Conservation (phyloP, 169 alveolate species). For the Cryptosporidium sp. region DNA sequence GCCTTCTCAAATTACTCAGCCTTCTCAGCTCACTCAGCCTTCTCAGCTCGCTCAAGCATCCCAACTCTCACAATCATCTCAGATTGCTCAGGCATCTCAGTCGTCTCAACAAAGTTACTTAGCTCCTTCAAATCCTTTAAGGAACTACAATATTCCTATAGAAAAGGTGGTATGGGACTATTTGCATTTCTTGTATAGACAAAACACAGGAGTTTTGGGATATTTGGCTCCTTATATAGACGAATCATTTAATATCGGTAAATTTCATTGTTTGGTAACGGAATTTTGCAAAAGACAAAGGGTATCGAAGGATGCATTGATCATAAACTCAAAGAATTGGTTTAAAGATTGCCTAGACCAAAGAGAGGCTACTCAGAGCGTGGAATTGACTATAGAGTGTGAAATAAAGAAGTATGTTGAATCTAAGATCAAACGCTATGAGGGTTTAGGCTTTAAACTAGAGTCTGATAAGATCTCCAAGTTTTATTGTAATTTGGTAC, state of each 20-base stretch:
- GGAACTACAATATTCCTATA: conserved; percentile 20
- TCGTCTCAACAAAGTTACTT: neutral
- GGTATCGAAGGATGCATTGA: conserved; percentile 33
- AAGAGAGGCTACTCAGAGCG: neutral
- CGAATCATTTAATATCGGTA: conserved; percentile 58
- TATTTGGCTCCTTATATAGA: conserved; percentile 40
- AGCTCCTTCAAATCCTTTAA: neutral
- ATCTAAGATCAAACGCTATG: conserved; percentile 12
- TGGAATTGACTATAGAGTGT: neutral
- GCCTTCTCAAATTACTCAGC: neutral
- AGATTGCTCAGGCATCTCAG: neutral
- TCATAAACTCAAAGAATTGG: conserved; percentile 63
- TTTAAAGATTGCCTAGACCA: conserved; percentile 10
- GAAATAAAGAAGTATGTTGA: conserved; percentile 6
- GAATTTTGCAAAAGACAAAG: conserved; percentile 48
- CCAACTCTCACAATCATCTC: neutral
- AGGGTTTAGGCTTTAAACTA: conserved; percentile 11
- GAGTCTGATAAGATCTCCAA: neutral
- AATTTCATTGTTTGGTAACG: conserved; percentile 59
- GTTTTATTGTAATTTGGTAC: neutral
- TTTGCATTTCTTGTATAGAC: conserved; percentile 26
- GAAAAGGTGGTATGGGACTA: conserved; percentile 68
- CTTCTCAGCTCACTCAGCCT: neutral
- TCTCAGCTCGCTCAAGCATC: neutral
- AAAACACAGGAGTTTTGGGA: conserved; percentile 20